A percentile compares a stretch with the other conserved stretches of the same genome.
These are phyloP conservation scores for Austroboletus niveus DNA, from an alignment of 1,284 basidiomycete genomes.

Conservation along the genomic window DNA sequence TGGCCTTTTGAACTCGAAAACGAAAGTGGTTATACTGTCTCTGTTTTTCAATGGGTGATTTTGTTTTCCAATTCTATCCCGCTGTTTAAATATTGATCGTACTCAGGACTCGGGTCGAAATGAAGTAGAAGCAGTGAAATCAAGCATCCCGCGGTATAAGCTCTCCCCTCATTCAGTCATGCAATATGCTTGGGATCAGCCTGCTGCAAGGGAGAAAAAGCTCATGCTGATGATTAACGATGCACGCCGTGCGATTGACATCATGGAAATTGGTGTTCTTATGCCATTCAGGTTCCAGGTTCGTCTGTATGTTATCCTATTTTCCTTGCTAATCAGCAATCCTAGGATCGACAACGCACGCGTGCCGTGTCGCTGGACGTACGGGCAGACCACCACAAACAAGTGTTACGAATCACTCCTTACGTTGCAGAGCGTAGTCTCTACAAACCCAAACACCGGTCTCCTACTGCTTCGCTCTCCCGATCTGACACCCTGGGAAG, in stretches of 20 bases:
- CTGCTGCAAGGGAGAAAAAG: slow-evolving; percentile 83
- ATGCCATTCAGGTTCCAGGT: slow-evolving; percentile 87
- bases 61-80: neutral
- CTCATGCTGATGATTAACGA: slow-evolving; percentile 69
- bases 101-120: slow-evolving; percentile 51
- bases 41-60: slow-evolving; percentile 75
- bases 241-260: slow-evolving; percentile 77
- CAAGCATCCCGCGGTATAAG: slow-evolving; percentile 46
- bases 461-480: slow-evolving; percentile 41
- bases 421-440: slow-evolving; percentile 87
- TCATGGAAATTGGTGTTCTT: slow-evolving; percentile 95
- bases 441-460: slow-evolving; percentile 78
- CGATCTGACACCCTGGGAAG: slow-evolving; percentile 73
- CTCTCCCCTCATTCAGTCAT: slow-evolving; percentile 57
- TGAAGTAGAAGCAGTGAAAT: slow-evolving; percentile 36
- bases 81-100: slow-evolving; percentile 3
- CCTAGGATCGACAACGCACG: slow-evolving; percentile 51
- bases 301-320: slow-evolving; percentile 27
- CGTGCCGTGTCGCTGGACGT: slow-evolving; percentile 88
- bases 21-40: slow-evolving; percentile 73
- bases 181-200: slow-evolving; percentile 94
- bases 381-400: slow-evolving; percentile 85
- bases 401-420: slow-evolving; percentile 85
- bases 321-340: slow-evolving; percentile 3
- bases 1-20: slow-evolving; percentile 97